Evolutionary conservation across 192 early-diverging fungal genomes (phyloP).

Genomic region (Paraglomus occultum): DNA sequence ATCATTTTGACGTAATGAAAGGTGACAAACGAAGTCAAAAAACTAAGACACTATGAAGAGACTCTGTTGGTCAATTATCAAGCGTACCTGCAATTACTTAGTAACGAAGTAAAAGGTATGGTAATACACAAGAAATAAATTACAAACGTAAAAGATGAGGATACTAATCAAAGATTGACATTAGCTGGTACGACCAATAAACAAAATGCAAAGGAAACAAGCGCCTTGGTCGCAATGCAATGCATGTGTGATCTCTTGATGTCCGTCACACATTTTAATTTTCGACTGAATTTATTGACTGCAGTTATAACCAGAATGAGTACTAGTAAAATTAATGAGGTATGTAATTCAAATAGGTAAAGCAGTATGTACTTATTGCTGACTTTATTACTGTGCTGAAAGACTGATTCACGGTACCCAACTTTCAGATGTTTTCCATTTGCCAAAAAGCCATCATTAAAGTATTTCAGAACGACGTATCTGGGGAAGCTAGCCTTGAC

Average conservation of each 20-base stretch:
- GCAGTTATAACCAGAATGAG: slow-evolving; percentile 79
- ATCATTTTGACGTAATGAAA: slow-evolving; percentile 28
- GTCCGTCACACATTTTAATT: slow-evolving; percentile 93
- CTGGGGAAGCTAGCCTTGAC: slow-evolving; percentile 83
- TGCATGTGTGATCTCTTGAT: slow-evolving; percentile 83
- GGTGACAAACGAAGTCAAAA: slow-evolving; percentile 89
- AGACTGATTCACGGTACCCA: neutral
- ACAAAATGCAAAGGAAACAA: slow-evolving; percentile 33
- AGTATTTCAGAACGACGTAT: slow-evolving; percentile 82
- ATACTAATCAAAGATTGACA: neutral
- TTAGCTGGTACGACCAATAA: slow-evolving; percentile 31
- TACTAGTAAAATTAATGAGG: slow-evolving; percentile 49
- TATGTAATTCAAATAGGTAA: slow-evolving; percentile 16
- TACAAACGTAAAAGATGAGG: slow-evolving; percentile 34
- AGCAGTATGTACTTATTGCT: neutral
- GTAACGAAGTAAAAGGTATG: slow-evolving; percentile 40
- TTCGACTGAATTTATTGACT: slow-evolving; percentile 85
- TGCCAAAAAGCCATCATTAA: slow-evolving; percentile 75
- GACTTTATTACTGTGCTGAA: neutral
- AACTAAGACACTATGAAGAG: slow-evolving; percentile 85
- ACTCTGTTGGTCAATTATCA: slow-evolving; percentile 81
- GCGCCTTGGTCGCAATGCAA: slow-evolving; percentile 65
- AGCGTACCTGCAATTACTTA: slow-evolving; percentile 76
- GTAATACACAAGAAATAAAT: slow-evolving; percentile 29
- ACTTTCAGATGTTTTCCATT: slow-evolving; percentile 58